Base-by-base conservation (phyloP, 2,329 filamentous ascomycete genomes). In the Pyrenophora seminiperda region DNA sequence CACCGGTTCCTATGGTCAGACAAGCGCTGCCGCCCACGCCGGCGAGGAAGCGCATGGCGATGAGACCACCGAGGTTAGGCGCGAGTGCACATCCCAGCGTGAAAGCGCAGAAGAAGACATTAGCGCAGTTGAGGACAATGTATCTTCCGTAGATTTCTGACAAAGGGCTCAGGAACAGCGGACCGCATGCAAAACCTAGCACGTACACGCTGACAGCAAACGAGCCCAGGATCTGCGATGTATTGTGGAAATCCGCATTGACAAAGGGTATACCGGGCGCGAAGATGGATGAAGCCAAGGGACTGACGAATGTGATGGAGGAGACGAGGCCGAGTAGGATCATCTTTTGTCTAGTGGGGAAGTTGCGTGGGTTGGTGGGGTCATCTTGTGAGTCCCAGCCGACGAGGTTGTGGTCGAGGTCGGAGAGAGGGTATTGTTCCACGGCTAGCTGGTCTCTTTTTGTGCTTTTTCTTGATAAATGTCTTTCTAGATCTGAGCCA, bases 21-120 rank as follows among this genome's bases (percentile, higher is more conserved):
- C 63, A 68, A 0, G 66, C 66, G 9, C 61, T 62, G 5, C 67
- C 68, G 18, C 66, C 62, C 0, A 61, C 39, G 5, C 68, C 67
- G 13, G 50, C 50, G 9, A 56, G 41, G 2, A 54, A 56, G 3
- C 54, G 50, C 47, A 56, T 72, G 13, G 56, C 57, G 14, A 75
- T 70, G 15, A 74, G 66, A 7, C 64, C 65, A 17, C 50, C 49
- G 2, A 74, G 61, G 20, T 65, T 73, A 2, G 68, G 69, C 0
- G 70, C 63, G 3, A 74, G 58, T 3, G 71, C 72, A 34, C 70
- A 80, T 2, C 75, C 70, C 2, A 81, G 58, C 39, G 79, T 79
- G 72, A 79, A 81, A 15, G 73, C 57, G 4, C 82, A 69, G 61
- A 82, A 82, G 74, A 77, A 76, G 3, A 81, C 41, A 54, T 80